Conservation (phyloP, 148 eudicot genomes). For the Fagopyrum homotropicum region DNA sequence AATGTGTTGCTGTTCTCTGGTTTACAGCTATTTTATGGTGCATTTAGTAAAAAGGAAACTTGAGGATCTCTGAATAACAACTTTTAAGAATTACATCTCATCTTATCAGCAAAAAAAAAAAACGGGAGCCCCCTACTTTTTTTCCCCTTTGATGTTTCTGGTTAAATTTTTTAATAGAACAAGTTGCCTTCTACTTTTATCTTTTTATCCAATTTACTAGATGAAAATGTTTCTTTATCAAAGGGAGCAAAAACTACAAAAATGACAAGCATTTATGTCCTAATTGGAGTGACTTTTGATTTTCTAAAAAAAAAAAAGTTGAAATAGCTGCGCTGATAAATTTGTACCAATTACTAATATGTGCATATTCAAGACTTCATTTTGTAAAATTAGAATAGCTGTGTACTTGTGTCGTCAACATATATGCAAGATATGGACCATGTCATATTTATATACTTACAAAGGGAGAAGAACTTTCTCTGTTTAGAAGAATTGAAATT, state of each 20-base stretch:
- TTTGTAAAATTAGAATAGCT: background rate
- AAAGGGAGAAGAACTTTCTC: slow-evolving; percentile 65
- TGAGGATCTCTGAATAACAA: background rate
- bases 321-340: background rate
- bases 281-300: background rate
- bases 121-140: too few relatives aligned
- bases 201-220: too few relatives aligned
- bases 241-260: background rate
- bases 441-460: slow-evolving; percentile 41
- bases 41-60: background rate
- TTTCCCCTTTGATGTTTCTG: background rate
- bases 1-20: background rate
- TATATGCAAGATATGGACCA: background rate
- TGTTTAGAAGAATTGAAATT: slow-evolving; percentile 66
- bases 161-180: background rate
- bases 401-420: background rate
- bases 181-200: background rate
- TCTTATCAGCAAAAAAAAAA: too few relatives aligned
- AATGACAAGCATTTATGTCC: background rate
- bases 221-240: too few relatives aligned
- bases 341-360: background rate
- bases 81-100: too few relatives aligned
- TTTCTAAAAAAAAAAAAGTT: background rate
- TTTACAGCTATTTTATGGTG: background rate
- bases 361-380: background rate